Conservation (phyloP, 768 basidiomycete species). For the Termitomyces titanicus region DNA sequence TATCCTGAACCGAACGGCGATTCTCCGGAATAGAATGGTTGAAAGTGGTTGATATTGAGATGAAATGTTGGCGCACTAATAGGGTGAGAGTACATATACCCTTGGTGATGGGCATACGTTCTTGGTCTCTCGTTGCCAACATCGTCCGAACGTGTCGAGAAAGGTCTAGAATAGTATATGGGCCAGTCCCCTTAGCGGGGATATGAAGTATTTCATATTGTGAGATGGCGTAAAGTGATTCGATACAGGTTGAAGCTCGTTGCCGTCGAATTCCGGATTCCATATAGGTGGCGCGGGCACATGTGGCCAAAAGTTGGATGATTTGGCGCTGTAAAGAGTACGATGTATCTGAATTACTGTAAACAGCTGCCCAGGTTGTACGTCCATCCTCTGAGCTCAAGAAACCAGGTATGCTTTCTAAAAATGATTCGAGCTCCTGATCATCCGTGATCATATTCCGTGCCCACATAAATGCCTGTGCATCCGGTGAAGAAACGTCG, state of each 20-base stretch:
- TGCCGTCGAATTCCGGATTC: neutral
- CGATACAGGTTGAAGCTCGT: neutral
- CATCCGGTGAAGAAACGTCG: neutral
- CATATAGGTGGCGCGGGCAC: slow-evolving; percentile 1
- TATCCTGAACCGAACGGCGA: neutral
- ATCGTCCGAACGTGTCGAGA: neutral
- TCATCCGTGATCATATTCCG: slow-evolving; percentile 1
- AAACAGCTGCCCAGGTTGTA: neutral
- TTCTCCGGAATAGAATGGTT: neutral
- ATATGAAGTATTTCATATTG: neutral
- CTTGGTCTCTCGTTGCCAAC: neutral
- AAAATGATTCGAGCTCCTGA: neutral
- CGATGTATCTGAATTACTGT: neutral
- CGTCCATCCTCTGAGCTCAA: neutral
- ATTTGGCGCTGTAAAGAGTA: neutral
- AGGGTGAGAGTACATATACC: neutral
- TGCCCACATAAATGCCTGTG: neutral
- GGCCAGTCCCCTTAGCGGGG: neutral
- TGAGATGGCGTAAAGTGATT: slow-evolving; percentile 1
- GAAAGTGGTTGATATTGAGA: neutral
- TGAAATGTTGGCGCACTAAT: neutral
- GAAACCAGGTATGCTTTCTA: slow-evolving; percentile 8
- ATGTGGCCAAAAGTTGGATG: neutral
- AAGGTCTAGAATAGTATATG: neutral
- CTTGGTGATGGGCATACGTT: neutral